These are phyloP conservation scores for Leccinum solheimii DNA, from an alignment of 1,284 basidiomycete genomes.

Conservation along the genomic window DNA sequence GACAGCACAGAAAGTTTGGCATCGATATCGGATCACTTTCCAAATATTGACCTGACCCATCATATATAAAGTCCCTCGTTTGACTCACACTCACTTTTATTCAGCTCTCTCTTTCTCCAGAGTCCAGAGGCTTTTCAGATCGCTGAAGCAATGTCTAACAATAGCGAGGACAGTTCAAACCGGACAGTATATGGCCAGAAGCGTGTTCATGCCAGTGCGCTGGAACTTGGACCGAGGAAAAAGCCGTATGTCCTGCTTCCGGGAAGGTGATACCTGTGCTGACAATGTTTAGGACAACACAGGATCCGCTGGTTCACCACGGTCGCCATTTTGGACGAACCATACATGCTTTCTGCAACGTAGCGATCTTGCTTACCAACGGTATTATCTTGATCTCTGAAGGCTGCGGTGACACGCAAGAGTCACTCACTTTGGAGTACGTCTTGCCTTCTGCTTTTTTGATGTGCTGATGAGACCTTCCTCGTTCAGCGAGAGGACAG, in stretches of 20 bases:
- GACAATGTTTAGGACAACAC: neutral
- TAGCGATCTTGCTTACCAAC: neutral
- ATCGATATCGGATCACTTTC: neutral
- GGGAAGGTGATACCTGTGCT: neutral
- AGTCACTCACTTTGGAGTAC: neutral
- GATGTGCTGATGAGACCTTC: neutral
- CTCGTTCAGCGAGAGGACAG: neutral
- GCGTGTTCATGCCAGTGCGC: neutral
- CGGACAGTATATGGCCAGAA: neutral
- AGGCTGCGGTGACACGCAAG: neutral
- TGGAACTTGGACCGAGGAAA: neutral
- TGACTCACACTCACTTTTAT: neutral
- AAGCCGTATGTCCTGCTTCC: neutral
- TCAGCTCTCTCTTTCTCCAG: neutral
- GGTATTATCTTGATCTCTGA: neutral
- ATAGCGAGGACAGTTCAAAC: neutral
- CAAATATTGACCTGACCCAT: neutral
- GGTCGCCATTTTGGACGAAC: neutral
- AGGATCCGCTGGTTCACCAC: neutral
- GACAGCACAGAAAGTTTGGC: neutral
- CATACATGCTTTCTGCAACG: too few relatives aligned
- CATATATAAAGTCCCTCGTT: neutral
- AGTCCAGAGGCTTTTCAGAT: neutral
- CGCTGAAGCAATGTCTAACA: neutral
- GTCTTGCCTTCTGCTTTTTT: neutral